A percentile compares a stretch with the other conserved stretches of the same genome.
phyloP scores from a whole-genome alignment of 768 basidiomycete species.

The Naganishia vishniacii region DNA sequence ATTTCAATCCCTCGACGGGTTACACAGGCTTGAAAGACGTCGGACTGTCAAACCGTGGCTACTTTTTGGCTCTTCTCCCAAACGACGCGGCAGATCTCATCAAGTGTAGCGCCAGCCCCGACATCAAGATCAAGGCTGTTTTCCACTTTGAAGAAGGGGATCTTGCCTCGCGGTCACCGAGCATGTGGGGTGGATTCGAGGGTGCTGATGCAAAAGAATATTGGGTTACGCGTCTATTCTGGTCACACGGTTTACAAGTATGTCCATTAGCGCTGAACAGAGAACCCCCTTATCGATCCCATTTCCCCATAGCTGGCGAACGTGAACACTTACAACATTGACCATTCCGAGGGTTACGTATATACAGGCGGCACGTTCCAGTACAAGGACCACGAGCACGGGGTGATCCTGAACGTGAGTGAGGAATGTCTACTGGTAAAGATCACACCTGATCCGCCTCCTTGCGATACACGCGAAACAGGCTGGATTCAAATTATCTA shows the following conservation, averaged over 20 bases:
- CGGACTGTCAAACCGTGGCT: slow-evolving; percentile 57
- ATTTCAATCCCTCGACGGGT: neutral
- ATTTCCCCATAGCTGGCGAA: slow-evolving; percentile 51
- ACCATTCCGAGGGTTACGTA: slow-evolving; percentile 54
- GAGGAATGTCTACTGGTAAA: slow-evolving; percentile 42
- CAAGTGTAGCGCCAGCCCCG: slow-evolving; percentile 51
- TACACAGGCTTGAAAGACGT: slow-evolving; percentile 62
- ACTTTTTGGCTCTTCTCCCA: slow-evolving; percentile 58
- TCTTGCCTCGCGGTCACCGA: neutral
- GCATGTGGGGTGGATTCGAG: slow-evolving; percentile 58
- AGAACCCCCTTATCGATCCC: neutral
- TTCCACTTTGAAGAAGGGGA: slow-evolving; percentile 19
- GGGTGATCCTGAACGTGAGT: slow-evolving; percentile 60
- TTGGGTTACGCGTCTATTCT: slow-evolving; percentile 62
- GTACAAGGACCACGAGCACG: slow-evolving; percentile 63
- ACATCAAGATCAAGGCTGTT: slow-evolving; percentile 35
- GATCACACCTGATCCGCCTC: neutral
- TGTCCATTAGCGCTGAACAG: neutral
- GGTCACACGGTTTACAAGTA: slow-evolving; percentile 54
- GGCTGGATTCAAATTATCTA: slow-evolving; percentile 55
- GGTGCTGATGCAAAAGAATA: slow-evolving; percentile 51
- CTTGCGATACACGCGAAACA: slow-evolving; percentile 37
- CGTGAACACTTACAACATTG: slow-evolving; percentile 56
- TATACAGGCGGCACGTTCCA: slow-evolving; percentile 58
- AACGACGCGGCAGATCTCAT: slow-evolving; percentile 61